Evolutionary conservation across 1,139 yeast genomes (phyloP), one percentile per base, ranked within the genome.

Genomic region (Yamadazyma diospyri): DNA sequence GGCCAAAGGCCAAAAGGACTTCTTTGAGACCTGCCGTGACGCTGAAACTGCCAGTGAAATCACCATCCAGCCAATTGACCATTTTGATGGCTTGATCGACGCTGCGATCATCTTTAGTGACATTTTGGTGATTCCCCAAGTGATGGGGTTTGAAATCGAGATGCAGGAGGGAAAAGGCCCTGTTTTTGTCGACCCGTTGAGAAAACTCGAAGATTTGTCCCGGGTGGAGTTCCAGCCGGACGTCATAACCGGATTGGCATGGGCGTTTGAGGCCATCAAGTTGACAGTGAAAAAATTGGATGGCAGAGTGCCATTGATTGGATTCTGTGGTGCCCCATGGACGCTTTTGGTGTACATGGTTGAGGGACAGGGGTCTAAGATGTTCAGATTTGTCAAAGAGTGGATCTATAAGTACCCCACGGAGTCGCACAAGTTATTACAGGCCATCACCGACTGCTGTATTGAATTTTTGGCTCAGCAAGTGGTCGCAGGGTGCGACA

Each of bases 251-350:
- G 92, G 84, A 47, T 69, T 92, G 39, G 95, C 73, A 34, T 92
- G 97, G 97, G 97, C 97, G 2, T 86, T 87, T 62, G 81, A 84
- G 51, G 85, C 97, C 22, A 86, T 92, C 45, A 84, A 94, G 4
- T 63, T 86, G 45, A 92, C 98, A 9, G 76, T 98, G 61, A 71
- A 69, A 41, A 86, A 84, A 53, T 72, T 92, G 44, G 63, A 79
- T 32, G 98, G 98, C 30, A 75, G 95, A 50, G 97, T 89, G 12
- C 98, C 98, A 16, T 69, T 92, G 45, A 70, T 92, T 35, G 98
- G 98, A 3, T 92, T 92, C 61, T 86, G 92, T 47, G 98, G 98
- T 37, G 97, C 95, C 10, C 98, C 98, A 38, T 92, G 97, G 97
- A 92, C 98, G 8, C 64, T 92, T 42, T 71, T 92, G 64, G 96